Conservation (phyloP, 345 rosid genomes). For the Iberis pinnata region DNA sequence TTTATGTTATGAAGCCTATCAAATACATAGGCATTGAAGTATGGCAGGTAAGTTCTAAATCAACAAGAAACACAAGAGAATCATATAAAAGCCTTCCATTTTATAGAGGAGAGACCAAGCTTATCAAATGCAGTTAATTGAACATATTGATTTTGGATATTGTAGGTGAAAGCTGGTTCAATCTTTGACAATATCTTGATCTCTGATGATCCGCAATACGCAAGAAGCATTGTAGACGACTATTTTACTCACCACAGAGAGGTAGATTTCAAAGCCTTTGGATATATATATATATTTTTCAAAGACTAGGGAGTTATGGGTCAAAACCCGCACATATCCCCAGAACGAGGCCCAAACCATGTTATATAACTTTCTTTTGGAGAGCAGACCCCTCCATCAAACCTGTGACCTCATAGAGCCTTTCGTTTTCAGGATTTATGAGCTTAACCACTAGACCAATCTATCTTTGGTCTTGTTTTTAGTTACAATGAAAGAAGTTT, state of each 20-base stretch:
- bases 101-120: background rate
- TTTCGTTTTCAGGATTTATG: no score
- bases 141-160: background rate
- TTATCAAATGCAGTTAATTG: background rate
- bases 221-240: slow-evolving; percentile 69
- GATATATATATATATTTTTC: no score
- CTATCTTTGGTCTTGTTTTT: no score
- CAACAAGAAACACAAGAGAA: background rate
- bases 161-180: slow-evolving; percentile 93
- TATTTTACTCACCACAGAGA: slow-evolving; percentile 52
- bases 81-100: background rate
- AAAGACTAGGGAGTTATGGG: no score
- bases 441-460: no score
- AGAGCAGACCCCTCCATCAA: no score
- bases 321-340: no score
- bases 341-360: no score
- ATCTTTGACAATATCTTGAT: slow-evolving; percentile 79
- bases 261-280: slow-evolving; percentile 47
- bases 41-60: slow-evolving; percentile 62
- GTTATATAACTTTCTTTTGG: no score
- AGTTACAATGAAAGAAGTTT: background rate
- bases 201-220: slow-evolving; percentile 85
- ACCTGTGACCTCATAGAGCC: no score
- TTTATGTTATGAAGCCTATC: slow-evolving; percentile 79
- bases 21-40: slow-evolving; percentile 89